These are phyloP conservation scores for Trichosporon sp. DNA, from an alignment of 1,284 basidiomycete genomes.

Conservation along the genomic window DNA sequence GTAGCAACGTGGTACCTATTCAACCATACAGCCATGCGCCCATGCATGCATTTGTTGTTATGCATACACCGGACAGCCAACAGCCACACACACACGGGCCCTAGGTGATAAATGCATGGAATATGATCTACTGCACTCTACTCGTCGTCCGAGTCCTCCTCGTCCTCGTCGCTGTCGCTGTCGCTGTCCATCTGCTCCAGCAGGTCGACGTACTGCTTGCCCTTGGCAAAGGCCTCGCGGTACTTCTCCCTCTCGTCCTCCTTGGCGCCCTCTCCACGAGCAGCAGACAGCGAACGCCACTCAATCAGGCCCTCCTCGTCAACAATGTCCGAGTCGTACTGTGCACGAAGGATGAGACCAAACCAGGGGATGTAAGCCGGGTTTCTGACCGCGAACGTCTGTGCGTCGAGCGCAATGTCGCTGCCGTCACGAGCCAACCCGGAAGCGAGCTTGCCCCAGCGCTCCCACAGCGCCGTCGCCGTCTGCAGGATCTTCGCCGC, in stretches of 20 bases:
- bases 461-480: constrained; percentile 30
- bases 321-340: constrained; percentile 47
- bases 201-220: constrained; percentile 44
- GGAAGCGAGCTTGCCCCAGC: constrained; percentile 39
- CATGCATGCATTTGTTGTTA: not conserved
- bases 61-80: too few relatives aligned
- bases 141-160: constrained; percentile 27
- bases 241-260: constrained; percentile 33
- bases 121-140: constrained; percentile 11
- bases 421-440: constrained; percentile 30
- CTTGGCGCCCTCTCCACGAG: constrained; percentile 39
- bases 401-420: constrained; percentile 31
- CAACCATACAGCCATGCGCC: not conserved
- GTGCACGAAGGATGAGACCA: constrained; percentile 41
- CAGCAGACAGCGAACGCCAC: constrained; percentile 42
- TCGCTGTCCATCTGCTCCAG: constrained; percentile 45
- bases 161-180: constrained; percentile 37
- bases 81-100: not conserved
- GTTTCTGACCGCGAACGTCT: constrained; percentile 13
- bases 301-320: constrained; percentile 44
- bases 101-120: constrained; percentile 10
- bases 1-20: too few relatives aligned
- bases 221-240: constrained; percentile 34
- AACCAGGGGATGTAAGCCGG: constrained; percentile 32
- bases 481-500: constrained; percentile 26